Base-by-base conservation (phyloP, 495 filamentous ascomycete genomes). In the Penicillium subrubescens region DNA sequence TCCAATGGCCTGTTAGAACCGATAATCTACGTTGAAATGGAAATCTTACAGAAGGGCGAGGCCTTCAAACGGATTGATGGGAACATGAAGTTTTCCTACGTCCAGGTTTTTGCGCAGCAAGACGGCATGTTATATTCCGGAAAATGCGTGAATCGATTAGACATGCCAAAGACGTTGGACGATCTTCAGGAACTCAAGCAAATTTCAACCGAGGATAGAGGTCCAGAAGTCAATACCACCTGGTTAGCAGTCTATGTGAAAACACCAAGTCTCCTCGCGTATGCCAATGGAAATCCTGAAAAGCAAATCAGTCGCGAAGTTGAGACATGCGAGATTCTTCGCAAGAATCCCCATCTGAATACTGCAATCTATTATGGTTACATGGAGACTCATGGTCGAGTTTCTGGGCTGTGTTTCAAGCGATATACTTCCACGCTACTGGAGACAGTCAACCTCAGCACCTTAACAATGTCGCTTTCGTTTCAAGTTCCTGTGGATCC, bases 321-420 rank as follows among this genome's bases (percentile, higher is more conserved):
- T 51, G 60, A 67, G 52, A 67, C 61, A 35, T 77, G 71, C 62
- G 61, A 78, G 63, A 71, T 78, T 8, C 74, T 77, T 37, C 51
- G 75, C 62, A 29, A 52, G 57, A 72, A 76, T 53, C 77, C 78
- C 19, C 75, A 82, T 62, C 77, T 72, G 17, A 75, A 77, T 60
- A 78, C 79, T 54, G 68, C 78, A 44, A 57, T 59, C 35, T 79
- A 80, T 62, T 75, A 76, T 59, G 74, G 69, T 23, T 79, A 65
- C 62, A 61, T 67, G 12, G 68, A 75, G 43, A 68, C 60, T 35
- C 52, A 68, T 15, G n/a, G 43, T 17, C 50, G 50, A 53, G 50
- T 81, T 50, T 75, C 74, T 53, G 73, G 75, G 10, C 43, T 80
- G 27, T 77, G 75, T 54, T 76, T 81, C 61, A 77, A 78, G 52